Conservation (phyloP, 768 basidiomycete genomes). For the Termitomyces heimii region DNA sequence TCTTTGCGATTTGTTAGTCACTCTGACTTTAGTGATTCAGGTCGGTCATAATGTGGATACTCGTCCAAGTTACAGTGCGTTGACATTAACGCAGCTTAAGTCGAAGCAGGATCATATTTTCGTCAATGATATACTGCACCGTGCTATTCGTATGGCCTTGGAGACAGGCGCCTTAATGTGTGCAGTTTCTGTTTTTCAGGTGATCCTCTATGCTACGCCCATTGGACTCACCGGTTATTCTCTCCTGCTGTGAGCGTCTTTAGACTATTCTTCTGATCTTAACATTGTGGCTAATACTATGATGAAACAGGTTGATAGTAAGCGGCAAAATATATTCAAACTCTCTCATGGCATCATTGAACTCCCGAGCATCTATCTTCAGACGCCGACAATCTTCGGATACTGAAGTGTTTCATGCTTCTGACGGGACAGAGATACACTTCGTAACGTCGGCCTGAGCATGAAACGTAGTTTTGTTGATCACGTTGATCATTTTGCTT, state of each 20-base stretch:
- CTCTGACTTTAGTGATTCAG: neutral
- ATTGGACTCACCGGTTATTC: neutral
- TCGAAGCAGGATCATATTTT: neutral
- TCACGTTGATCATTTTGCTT: neutral
- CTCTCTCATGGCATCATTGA: neutral
- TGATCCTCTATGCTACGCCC: neutral
- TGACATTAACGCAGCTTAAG: neutral
- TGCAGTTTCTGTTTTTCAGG: neutral
- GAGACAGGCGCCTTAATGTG: neutral
- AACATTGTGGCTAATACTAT: neutral
- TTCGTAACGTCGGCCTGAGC: neutral
- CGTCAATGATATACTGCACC: neutral
- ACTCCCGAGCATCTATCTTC: neutral
- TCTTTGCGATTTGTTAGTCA: neutral
- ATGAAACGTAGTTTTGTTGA: neutral
- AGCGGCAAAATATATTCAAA: neutral
- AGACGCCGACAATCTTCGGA: neutral
- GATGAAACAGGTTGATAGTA: neutral
- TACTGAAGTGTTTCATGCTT: neutral
- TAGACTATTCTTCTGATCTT: neutral
- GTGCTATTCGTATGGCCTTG: neutral
- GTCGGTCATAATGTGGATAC: neutral
- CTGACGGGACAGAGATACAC: neutral
- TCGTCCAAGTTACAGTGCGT: neutral
- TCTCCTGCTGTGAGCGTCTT: neutral